A percentile compares a stretch with the other conserved stretches of the same genome.
Conservation (phyloP, 75 land plant species). For the Sequoia sempervirens region DNA sequence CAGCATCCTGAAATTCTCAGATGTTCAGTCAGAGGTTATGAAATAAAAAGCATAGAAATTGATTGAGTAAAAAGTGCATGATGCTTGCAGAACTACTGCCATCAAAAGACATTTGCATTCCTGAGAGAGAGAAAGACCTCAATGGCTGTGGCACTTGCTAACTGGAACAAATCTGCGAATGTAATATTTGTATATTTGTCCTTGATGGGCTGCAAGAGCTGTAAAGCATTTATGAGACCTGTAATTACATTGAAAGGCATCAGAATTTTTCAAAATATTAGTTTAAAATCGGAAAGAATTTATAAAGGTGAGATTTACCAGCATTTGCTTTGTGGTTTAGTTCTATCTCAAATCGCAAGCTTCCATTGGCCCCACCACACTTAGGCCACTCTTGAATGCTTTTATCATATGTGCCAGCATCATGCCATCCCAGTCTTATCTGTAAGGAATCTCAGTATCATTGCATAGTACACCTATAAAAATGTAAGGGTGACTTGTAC, state of each 20-base stretch:
- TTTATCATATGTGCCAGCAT: slow-evolving; percentile 95
- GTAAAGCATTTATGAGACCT: slow-evolving; percentile 87
- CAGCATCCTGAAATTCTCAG: slow-evolving; percentile 63
- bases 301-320: slow-evolving; percentile 38
- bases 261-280: background rate
- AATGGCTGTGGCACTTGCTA: slow-evolving; percentile 96
- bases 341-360: slow-evolving; percentile 75
- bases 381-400: slow-evolving; percentile 84
- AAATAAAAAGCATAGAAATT: background rate
- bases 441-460: slow-evolving; percentile 9
- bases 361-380: slow-evolving; percentile 97
- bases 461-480: background rate
- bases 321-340: slow-evolving; percentile 93
- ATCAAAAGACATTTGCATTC: slow-evolving; percentile 4
- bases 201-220: slow-evolving; percentile 81
- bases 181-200: slow-evolving; percentile 78
- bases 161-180: slow-evolving; percentile 95
- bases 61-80: background rate
- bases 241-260: slow-evolving; percentile 9
- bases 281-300: background rate
- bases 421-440: slow-evolving; percentile 99
- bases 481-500: background rate
- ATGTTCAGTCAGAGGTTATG: background rate
- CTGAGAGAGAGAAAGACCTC: slow-evolving; percentile 43
- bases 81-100: background rate